phyloP scores from a whole-genome alignment of 768 basidiomycete species.

The Cystofilobasidium macerans region DNA sequence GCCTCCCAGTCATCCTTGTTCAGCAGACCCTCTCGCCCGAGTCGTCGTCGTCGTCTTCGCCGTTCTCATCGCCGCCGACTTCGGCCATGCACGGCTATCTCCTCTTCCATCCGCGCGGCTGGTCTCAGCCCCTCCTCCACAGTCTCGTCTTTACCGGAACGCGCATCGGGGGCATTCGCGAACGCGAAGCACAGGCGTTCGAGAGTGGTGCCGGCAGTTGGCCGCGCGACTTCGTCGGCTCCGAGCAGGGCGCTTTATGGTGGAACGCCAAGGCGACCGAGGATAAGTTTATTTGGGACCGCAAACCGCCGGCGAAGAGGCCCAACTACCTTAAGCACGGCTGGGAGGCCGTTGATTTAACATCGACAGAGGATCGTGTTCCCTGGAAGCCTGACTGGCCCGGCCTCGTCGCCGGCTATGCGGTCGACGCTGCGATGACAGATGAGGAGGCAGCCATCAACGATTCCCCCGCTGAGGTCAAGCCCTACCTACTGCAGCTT shows the following conservation, averaged over 20 bases:
- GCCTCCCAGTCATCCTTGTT: conserved; percentile 70
- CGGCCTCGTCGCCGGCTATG: conserved; percentile 15
- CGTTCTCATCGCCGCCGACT: conserved; percentile 23
- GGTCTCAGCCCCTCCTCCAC: conserved; percentile 78
- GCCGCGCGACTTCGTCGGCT: conserved; percentile 67
- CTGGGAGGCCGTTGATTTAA: conserved; percentile 63
- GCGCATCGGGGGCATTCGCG: conserved; percentile 72
- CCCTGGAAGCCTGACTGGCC: conserved; percentile 72
- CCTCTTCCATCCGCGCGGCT: conserved; percentile 71
- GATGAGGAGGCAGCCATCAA: conserved; percentile 38
- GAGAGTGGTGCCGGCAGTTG: conserved; percentile 67
- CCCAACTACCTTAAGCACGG: conserved; percentile 54
- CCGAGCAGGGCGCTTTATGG: conserved; percentile 48
- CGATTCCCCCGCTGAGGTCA: background rate
- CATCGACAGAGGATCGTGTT: conserved; percentile 49
- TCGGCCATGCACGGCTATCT: conserved; percentile 68
- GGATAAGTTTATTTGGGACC: conserved; percentile 56
- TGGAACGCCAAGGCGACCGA: conserved; percentile 45
- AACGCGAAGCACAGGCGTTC: conserved; percentile 66
- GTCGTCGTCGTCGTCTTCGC: conserved; percentile 25
- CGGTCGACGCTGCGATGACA: background rate
- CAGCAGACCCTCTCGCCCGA: conserved; percentile 51
- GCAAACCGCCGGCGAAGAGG: conserved; percentile 79
- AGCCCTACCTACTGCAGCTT: conserved; percentile 26
- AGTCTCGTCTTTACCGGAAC: conserved; percentile 75